Evolutionary conservation across 2,329 filamentous ascomycete genomes (phyloP), one percentile per base, ranked within the genome.

Genomic region (Celoporthe dispersa): DNA sequence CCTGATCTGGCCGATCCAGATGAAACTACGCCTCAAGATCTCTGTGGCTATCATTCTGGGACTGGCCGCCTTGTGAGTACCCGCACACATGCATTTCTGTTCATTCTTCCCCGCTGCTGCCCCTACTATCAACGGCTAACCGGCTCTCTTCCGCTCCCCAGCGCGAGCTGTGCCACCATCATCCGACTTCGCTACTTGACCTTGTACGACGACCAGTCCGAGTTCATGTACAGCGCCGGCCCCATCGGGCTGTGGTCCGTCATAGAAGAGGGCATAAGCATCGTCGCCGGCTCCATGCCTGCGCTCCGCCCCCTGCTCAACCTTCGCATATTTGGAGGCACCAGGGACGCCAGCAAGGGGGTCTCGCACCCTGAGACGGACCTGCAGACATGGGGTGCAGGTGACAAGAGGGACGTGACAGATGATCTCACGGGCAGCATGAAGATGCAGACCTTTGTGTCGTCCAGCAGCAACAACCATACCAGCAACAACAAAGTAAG

Each of bases 251-350:
- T 83, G 66, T 85, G 83, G 82, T 83, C 83, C 3, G 79, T 84
- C 41, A 79, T 84, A 33, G 84, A 85, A 71, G 82, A 83, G 44
- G 84, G 82, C 12, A 83, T 82, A 25, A 84, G 84, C 25, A 84
- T 87, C 71, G 79, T 83, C 9, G 83, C 85, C 16, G 84, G 83
- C 2, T 84, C 82, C 9, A 77, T 83, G 51, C 82, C 83, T 9
- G 80, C 83, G 4, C 78, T 85, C 1, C 82, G 84, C 0, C 83
- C 83, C 1, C 75, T 85, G 9, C 78, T 85, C 66, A 75, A 75
- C 66, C 69, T 78, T 48, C 73, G 76, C 9, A 68, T 74, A 55
- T 64, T 79, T 64, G 70, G 71, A 9, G 72, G 71, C 22, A 37
- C 66, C 12, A 28, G 19, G 2, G 48, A 60, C 19, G 41, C 12